Conservation (phyloP, 495 filamentous ascomycete species). For the Xylaria sp. region DNA sequence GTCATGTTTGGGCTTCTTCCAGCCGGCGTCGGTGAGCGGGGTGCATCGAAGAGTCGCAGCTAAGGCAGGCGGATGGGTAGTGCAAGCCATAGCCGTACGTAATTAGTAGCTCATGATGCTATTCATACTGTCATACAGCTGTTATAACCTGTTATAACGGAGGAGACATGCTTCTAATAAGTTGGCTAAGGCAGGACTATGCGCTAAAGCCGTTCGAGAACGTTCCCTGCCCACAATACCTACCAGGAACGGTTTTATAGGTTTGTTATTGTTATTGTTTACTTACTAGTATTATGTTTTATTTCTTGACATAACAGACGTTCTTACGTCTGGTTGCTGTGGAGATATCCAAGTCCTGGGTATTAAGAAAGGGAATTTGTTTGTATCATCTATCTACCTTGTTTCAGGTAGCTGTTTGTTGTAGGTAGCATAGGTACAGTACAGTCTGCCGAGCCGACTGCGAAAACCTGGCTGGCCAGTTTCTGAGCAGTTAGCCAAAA, state of each 20-base stretch:
- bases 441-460: not conserved
- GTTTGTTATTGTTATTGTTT: constrained; percentile 2
- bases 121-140: constrained; percentile 8
- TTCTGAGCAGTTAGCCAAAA: not conserved
- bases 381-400: not conserved
- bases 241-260: not conserved
- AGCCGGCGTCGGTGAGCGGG: constrained; percentile 22
- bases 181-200: not conserved
- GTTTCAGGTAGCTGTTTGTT: not conserved
- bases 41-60: constrained; percentile 10
- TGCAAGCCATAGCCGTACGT: constrained; percentile 9
- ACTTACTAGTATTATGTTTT: not conserved
- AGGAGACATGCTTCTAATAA: not conserved
- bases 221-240: not conserved
- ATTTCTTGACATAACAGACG: not conserved
- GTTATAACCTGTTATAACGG: constrained; percentile 3
- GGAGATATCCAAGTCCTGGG: not conserved
- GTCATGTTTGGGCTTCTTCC: constrained; percentile 13
- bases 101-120: not conserved
- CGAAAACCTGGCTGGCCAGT: not conserved
- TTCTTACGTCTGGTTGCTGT: not conserved
- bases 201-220: constrained; percentile 15
- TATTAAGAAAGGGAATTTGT: not conserved
- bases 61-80: not conserved
- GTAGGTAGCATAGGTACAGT: no score